Base-by-base conservation (phyloP, 345 rosid species). In the Camelina sativa region DNA sequence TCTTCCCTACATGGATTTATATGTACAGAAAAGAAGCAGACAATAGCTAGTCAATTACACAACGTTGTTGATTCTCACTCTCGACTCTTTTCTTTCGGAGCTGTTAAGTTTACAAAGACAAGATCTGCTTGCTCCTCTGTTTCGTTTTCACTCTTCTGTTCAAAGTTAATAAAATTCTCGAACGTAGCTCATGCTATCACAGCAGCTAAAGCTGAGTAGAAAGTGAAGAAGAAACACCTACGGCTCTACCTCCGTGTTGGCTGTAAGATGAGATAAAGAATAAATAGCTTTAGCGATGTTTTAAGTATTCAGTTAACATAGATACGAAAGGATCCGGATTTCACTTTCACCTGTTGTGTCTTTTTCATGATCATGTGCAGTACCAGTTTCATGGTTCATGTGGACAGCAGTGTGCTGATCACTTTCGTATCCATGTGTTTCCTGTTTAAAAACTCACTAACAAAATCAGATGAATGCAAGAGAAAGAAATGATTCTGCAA, bases 371-470 rank as follows among this genome's bases (percentile, higher is more conserved):
- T 72, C 85, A 22, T 77, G 77, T 28, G 88, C 71, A 5, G 35
- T 15, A 19, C 48, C 51, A 32, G 77, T 69, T 81, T 77, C 88
- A 65, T 84, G 84, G 68, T 83, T 85, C 93, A 86, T 83, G 61
- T 89, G 92, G 63, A 89, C 79, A 63, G 83, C 85, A 73, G 87
- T 85, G 84, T 86, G 89, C 47, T 87, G 89, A 67, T 93, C 98
- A 74, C 82, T 84, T 51, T 85, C 90, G 87, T 93, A 92, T 37
- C 69, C 70, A 75, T 75, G 80, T 9, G 79, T 68, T 40, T 82
- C 76, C 96, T 92, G 74, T 64, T 54, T n/a, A 54, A 38, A 28
- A 52, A 59, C 23, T 58, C 65, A 57, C 4, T 12, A 46, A 58
- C 23, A 70, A 13, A 8, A 28, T 54, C 62, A 73, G 64, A 73